Evolutionary conservation across 495 filamentous ascomycete genomes (phyloP).

Genomic region (Xylaria venustula): DNA sequence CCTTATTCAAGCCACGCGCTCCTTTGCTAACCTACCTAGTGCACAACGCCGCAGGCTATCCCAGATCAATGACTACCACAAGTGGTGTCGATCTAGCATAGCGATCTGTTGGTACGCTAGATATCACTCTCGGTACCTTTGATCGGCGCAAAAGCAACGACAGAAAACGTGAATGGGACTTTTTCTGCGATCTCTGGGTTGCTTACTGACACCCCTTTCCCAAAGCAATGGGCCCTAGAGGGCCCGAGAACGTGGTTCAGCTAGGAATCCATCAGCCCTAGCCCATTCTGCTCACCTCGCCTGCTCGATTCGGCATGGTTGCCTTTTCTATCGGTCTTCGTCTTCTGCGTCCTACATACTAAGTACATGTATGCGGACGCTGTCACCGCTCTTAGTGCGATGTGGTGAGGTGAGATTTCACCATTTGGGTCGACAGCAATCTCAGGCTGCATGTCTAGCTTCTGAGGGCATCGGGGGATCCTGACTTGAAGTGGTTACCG

Average conservation of each 20-base stretch:
- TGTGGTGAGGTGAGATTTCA: no score
- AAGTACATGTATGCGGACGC: no score
- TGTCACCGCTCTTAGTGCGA: background rate
- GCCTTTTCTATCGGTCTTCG: background rate
- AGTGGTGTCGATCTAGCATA: background rate
- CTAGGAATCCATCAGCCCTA: background rate
- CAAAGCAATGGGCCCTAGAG: background rate
- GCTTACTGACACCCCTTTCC: background rate
- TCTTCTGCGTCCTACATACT: no score
- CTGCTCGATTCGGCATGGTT: conserved; percentile 6
- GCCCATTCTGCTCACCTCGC: background rate
- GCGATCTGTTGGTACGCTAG: background rate
- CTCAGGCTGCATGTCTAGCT: conserved; percentile 9
- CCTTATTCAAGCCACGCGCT: background rate
- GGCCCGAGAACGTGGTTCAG: conserved; percentile 14
- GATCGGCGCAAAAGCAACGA: background rate
- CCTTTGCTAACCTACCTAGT: background rate
- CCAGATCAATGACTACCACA: background rate
- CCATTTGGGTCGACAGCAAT: background rate
- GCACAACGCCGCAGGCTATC: background rate
- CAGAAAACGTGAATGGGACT: no score
- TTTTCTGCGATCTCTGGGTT: background rate
- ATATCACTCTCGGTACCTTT: background rate
- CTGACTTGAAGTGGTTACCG: background rate
- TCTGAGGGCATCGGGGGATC: background rate